Evolutionary conservation across 441 rosid genomes (phyloP), one percentile per base, ranked within the genome.

Genomic region (Aquilaria agallochum): DNA sequence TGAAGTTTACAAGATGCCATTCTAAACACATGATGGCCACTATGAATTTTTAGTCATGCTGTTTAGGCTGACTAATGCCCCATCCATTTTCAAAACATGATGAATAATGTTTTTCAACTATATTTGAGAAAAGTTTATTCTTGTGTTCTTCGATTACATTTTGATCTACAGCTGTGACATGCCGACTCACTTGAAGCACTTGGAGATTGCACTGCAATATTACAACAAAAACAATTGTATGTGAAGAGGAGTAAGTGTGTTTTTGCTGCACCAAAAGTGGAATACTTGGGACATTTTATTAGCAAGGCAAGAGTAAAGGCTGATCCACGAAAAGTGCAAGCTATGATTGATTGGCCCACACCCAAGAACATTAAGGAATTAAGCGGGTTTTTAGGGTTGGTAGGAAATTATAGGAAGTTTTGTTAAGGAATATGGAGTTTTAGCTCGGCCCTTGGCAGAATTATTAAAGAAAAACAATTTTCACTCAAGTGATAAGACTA

Each of bases 301-400:
- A 11, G 34, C 6, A 31, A 1, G 11, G 12, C 32, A 8, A 45
- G 65, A 30, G 65, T 49, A 2, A n/a, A 47, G 5, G 31, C 65
- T 31, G 20, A 61, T 36, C 45, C 47, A 7, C 5, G 1, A 6
- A 51, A 61, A 32, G 36, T 60, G 31, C 6, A 33, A 14, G 56
- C 56, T 3, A 50, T 50, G 47, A 9, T 0, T 1, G 3, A 13
- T 10, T 61, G 65, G 65, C 56, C 65, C 6, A 50, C 3, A 13
- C 65, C 65, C 1, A 50, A 6, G 1, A 50, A 7, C 9, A 9
- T 12, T 4, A 61, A 33, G 9, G 42, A 50, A 10, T 14, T 61
- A 30, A 27, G 11, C 14, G 64, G 56, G 2, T 61, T 61, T n/a
- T 50, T 61, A 45, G 56, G 55, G 1, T 12, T 61, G 5, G 31